Evolutionary conservation across 73 alveolate genomes (phyloP).

Genomic region (Tetrahymena elliotti): DNA sequence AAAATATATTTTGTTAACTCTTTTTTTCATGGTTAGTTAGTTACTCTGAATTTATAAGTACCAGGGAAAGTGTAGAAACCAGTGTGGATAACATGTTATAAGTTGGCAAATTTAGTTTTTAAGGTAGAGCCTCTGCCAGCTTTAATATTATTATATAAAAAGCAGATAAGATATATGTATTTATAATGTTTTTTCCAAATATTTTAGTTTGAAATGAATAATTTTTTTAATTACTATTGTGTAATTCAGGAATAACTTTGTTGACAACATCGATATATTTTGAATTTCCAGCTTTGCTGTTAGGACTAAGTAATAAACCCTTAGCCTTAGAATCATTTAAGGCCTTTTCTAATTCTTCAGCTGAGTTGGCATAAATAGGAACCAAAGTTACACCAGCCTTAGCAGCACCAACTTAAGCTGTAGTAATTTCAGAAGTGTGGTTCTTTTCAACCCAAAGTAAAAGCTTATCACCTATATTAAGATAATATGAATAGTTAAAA

Average conservation of each 20-base stretch:
- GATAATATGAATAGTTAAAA: neutral
- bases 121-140: constrained; percentile 14
- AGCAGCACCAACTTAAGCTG: constrained; percentile 44
- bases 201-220: neutral
- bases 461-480: constrained; percentile 23
- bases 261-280: constrained; percentile 22
- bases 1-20: neutral
- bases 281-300: constrained; percentile 5
- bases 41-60: constrained; percentile 41
- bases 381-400: constrained; percentile 42
- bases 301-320: constrained; percentile 34
- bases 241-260: constrained; percentile 15
- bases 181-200: no score
- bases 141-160: neutral
- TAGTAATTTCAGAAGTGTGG: constrained; percentile 25
- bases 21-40: neutral
- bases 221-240: neutral
- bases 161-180: neutral
- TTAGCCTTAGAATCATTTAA: constrained; percentile 21
- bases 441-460: constrained; percentile 25
- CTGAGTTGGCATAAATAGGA: constrained; percentile 13
- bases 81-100: constrained; percentile 31
- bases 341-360: constrained; percentile 29
- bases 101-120: constrained; percentile 14
- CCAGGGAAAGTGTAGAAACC: constrained; percentile 45